Percentiles rank a stretch among this genome's conserved stretches.
These are phyloP conservation scores for Laguncularia racemosa DNA, from an alignment of 345 rosid genomes.

Conservation along the genomic window DNA sequence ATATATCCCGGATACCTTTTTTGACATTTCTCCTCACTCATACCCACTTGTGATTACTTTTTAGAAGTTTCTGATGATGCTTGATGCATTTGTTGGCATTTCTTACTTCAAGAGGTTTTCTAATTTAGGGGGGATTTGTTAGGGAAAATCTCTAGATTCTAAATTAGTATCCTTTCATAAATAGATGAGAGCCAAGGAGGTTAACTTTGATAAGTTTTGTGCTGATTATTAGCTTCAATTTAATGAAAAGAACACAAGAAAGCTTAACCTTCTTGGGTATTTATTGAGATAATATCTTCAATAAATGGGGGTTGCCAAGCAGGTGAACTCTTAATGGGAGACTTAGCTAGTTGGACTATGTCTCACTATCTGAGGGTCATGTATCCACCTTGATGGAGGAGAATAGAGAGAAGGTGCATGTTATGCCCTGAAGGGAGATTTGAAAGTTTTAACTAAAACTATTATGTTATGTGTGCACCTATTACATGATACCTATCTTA, in stretches of 20 bases:
- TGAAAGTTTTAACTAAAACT: too few species aligned
- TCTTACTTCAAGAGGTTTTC: constrained; percentile 41
- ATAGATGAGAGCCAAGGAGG: constrained; percentile 35
- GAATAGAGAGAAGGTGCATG: constrained; percentile 29
- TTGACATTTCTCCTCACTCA: constrained; percentile 17
- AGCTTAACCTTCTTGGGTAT: constrained; percentile 41
- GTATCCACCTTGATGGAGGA: constrained; percentile 21
- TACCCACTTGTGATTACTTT: constrained; percentile 52
- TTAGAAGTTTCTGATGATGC: constrained; percentile 47
- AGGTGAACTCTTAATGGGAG: constrained; percentile 20
- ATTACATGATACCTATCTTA: too few species aligned
- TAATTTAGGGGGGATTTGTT: constrained; percentile 17
- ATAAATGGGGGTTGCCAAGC: constrained; percentile 39
- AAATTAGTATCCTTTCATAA: constrained; percentile 17
- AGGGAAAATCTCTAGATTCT: constrained; percentile 11
- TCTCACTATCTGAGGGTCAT: constrained; percentile 24
- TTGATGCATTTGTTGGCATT: constrained; percentile 41
- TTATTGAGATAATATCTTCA: constrained; percentile 46
- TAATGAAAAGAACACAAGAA: constrained; percentile 22
- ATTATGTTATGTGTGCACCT: too few species aligned
- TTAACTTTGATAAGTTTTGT: constrained; percentile 35
- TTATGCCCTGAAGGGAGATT: too few species aligned
- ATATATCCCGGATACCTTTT: constrained; percentile 38
- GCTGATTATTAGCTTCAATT: constrained; percentile 47
- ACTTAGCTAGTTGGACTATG: constrained; percentile 28